phyloP scores from a whole-genome alignment of 495 filamentous ascomycete species.

The Amphirosellinia nigrospora region DNA sequence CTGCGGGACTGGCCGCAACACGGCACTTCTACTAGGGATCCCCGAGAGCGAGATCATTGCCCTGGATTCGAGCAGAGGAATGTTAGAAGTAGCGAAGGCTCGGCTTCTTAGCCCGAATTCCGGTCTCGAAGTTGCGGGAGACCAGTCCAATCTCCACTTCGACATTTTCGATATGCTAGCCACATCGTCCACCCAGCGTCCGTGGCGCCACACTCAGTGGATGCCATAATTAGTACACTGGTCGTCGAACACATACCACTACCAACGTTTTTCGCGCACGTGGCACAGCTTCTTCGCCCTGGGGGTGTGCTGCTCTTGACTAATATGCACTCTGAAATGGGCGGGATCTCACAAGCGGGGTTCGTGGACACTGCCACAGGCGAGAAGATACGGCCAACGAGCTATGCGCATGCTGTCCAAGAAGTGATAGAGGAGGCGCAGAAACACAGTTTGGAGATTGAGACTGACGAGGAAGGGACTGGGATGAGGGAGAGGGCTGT shows the following conservation, averaged over 20 bases:
- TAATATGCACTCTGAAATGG: slow-evolving; percentile 79
- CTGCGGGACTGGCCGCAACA: slow-evolving; percentile 75
- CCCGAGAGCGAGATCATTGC: slow-evolving; percentile 37
- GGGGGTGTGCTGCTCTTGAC: slow-evolving; percentile 67
- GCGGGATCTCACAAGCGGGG: slow-evolving; percentile 66
- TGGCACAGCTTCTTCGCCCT: slow-evolving; percentile 52
- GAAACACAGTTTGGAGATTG: slow-evolving; percentile 58
- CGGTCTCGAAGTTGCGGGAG: background rate
- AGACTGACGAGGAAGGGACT: slow-evolving; percentile 31
- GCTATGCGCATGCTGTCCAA: slow-evolving; percentile 61
- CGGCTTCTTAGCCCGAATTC: slow-evolving; percentile 35
- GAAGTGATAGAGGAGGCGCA: slow-evolving; percentile 63
- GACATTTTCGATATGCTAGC: slow-evolving; percentile 50
- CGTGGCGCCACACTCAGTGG: slow-evolving; percentile 34
- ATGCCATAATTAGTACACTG: slow-evolving; percentile 66
- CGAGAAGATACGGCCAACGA: slow-evolving; percentile 66
- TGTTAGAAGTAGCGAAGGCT: slow-evolving; percentile 61
- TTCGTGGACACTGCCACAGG: slow-evolving; percentile 65
- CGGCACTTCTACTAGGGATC: slow-evolving; percentile 57
- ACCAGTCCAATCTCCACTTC: slow-evolving; percentile 34
- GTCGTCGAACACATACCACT: slow-evolving; percentile 73
- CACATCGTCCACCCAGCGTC: slow-evolving; percentile 22
- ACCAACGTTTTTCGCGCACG: slow-evolving; percentile 59
- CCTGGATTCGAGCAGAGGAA: slow-evolving; percentile 48
- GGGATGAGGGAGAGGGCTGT: slow-evolving; percentile 58